Evolutionary conservation across 2,329 filamentous ascomycete genomes (phyloP), one percentile per base, ranked within the genome.

Genomic region (Scolecobasidium constrictum): DNA sequence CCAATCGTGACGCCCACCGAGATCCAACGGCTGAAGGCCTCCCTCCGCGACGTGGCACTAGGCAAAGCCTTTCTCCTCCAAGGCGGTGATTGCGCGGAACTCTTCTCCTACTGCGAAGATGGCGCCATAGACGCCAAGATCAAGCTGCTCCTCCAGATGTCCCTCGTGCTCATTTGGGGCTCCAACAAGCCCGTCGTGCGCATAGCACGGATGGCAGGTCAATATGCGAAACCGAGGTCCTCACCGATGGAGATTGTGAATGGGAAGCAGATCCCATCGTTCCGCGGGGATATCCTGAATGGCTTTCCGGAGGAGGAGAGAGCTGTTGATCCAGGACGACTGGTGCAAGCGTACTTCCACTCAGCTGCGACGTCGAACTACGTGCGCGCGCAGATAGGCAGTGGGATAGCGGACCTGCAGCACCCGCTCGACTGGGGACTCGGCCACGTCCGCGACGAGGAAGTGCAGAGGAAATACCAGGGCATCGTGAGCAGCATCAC

Each of bases 61-160:
- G 92, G 92, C 23, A 87, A 90, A 50, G 86, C 90, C 11, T 96
- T 98, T 60, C 72, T 98, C 7, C 77, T 98, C 3, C 92, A 98
- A 66, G 92, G 92, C 47, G 92, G 90, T 37, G 92, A 98, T 65
- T 98, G 92, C 58, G 92, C 92, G 13, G 92, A 98, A 67, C 75
- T 96, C 7, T 98, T 98, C 56, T 86, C 92, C 62, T 98, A 98
- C 69, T 98, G 92, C 64, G 81, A 84, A 53, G 82, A 87, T 59
- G 75, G 76, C 12, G 83, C 84, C 50, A 95, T 98, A 52, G 87
- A 96, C 65, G 83, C 86, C 49, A 98, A 96, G 71, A 86, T 96
- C 63, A 96, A 96, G 67, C 76, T 98, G 19, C 74, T 98, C 21
- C 69, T 98, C 46, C 92, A 98, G 66, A 96, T 98, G 90, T 94